A percentile compares a stretch with the other conserved stretches of the same genome.
Conservation (phyloP, 2,329 filamentous ascomycete genomes). For the Botrytis paeoniae region DNA sequence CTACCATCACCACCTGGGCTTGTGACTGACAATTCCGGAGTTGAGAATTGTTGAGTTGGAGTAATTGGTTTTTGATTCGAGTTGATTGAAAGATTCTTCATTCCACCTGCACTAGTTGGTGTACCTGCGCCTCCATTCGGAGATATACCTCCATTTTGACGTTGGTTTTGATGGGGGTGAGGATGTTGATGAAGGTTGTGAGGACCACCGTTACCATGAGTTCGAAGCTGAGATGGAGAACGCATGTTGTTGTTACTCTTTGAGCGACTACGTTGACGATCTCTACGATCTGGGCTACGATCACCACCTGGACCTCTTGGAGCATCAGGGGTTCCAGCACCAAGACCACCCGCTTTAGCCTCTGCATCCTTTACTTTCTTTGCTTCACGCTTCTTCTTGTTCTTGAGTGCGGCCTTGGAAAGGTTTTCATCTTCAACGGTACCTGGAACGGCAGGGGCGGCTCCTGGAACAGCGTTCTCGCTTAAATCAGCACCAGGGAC, state of each 20-base stretch:
- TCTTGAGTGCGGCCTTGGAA: slow-evolving; percentile 85
- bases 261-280: slow-evolving; percentile 52
- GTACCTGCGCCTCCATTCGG: slow-evolving; percentile 15
- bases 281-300: slow-evolving; percentile 46
- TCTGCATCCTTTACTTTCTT: slow-evolving; percentile 86
- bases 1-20: slow-evolving; percentile 52
- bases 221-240: slow-evolving; percentile 45
- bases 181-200: slow-evolving; percentile 32
- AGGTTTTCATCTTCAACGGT: slow-evolving; percentile 63
- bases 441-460: slow-evolving; percentile 60
- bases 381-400: slow-evolving; percentile 96
- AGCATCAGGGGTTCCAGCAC: slow-evolving; percentile 29
- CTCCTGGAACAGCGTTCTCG: slow-evolving; percentile 63
- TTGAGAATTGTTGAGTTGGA: slow-evolving; percentile 32
- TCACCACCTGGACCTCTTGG: slow-evolving; percentile 32
- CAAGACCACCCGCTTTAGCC: slow-evolving; percentile 51
- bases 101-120: slow-evolving; percentile 18
- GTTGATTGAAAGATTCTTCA: slow-evolving; percentile 39
- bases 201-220: slow-evolving; percentile 47
- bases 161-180: slow-evolving; percentile 20
- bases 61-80: slow-evolving; percentile 15
- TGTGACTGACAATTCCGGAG: slow-evolving; percentile 51
- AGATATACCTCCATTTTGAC: slow-evolving; percentile 3
- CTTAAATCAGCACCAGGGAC: slow-evolving; percentile 83
- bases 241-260: slow-evolving; percentile 45